Evolutionary conservation across 805 yeast genomes (phyloP).

Genomic region (Metschnikowia bowlesiae): DNA sequence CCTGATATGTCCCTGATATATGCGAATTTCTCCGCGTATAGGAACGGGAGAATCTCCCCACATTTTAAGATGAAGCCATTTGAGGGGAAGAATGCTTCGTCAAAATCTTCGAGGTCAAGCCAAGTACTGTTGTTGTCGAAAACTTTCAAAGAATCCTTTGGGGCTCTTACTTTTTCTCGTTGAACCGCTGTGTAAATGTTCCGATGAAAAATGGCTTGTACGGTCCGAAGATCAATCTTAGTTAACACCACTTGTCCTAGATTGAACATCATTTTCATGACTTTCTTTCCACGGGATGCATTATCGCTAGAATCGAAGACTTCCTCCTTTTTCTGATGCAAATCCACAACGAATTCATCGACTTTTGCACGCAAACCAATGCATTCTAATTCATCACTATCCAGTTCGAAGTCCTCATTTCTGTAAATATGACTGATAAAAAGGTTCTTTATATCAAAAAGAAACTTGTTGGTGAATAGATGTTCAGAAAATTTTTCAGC

Average conservation of each 20-base stretch:
- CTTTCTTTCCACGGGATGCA: conserved; percentile 43
- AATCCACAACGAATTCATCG: conserved; percentile 34
- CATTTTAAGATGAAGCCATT: conserved; percentile 32
- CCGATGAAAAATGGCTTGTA: conserved; percentile 45
- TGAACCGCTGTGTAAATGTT: conserved; percentile 19
- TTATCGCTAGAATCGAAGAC: conserved; percentile 36
- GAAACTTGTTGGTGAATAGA: conserved; percentile 74
- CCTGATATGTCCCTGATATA: conserved; percentile 58
- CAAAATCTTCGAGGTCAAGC: conserved; percentile 60
- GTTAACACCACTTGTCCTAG: conserved; percentile 58
- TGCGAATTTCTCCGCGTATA: conserved; percentile 64
- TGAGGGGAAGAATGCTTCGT: conserved; percentile 49
- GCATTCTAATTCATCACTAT: conserved; percentile 43
- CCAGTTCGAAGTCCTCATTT: conserved; percentile 37
- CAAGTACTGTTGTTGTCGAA: conserved; percentile 56
- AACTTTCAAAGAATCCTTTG: conserved; percentile 22
- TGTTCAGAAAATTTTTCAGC: conserved; percentile 71
- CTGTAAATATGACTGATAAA: conserved; percentile 70
- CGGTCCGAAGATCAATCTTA: conserved; percentile 56
- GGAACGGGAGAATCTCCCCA: conserved; percentile 54
- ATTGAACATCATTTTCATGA: conserved; percentile 56
- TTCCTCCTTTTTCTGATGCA: conserved; percentile 40
- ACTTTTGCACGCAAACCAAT: conserved; percentile 61
- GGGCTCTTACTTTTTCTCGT: conserved; percentile 4
- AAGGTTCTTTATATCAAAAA: conserved; percentile 66